phyloP scores from a whole-genome alignment of 495 filamentous ascomycete genomes.

The Clohesyomyces aquaticus region DNA sequence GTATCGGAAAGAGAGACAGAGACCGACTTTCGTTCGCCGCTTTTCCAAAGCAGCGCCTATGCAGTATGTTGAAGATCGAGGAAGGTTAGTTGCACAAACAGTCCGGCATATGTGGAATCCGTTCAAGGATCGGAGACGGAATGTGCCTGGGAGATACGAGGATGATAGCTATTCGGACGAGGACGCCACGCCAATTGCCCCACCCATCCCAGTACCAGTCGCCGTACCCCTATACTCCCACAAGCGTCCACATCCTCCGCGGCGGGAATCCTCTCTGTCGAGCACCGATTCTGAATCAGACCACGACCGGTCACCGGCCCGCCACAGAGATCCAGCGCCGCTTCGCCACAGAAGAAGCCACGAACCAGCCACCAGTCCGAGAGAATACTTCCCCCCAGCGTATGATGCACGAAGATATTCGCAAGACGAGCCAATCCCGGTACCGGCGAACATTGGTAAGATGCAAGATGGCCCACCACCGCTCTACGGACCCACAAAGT shows the following conservation, averaged over 20 bases:
- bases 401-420: conserved; percentile 28
- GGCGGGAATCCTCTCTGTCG: conserved; percentile 25
- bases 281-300: conserved; percentile 33
- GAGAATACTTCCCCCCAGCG: conserved; percentile 41
- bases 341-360: conserved; percentile 42
- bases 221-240: conserved; percentile 20
- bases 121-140: conserved; percentile 20
- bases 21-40: conserved; percentile 44
- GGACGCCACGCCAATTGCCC: conserved; percentile 6
- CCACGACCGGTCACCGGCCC: conserved; percentile 12
- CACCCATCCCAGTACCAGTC: not conserved
- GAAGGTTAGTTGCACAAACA: conserved; percentile 40
- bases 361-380: conserved; percentile 44
- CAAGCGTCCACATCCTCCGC: conserved; percentile 32
- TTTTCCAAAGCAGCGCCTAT: conserved; percentile 34
- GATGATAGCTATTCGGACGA: conserved; percentile 35
- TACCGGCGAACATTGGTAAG: not conserved
- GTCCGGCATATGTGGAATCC: conserved; percentile 41
- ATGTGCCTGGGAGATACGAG: conserved; percentile 15
- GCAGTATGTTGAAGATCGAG: conserved; percentile 42
- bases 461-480: conserved; percentile 23
- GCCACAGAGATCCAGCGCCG: conserved; percentile 31
- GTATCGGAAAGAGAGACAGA: conserved; percentile 43
- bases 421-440: conserved; percentile 12
- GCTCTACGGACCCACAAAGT: conserved; percentile 42